These are phyloP conservation scores for Leccinum variabile DNA, from an alignment of 1,284 basidiomycete genomes.

Conservation along the genomic window DNA sequence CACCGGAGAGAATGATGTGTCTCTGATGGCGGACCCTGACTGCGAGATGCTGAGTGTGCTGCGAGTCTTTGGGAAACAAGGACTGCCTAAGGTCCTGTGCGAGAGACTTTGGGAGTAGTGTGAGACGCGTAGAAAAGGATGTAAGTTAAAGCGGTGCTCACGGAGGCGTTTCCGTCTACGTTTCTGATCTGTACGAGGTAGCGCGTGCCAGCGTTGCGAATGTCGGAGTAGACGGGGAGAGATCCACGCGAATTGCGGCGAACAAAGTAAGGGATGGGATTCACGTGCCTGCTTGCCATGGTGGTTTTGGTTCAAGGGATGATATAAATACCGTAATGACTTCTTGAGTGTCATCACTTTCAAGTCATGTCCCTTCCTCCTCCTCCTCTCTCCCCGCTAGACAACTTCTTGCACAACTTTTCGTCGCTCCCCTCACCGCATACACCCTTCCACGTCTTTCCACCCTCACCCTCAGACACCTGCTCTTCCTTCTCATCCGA, in stretches of 20 bases:
- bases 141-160: constrained; percentile 24
- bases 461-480: constrained; percentile 46
- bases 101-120: constrained; percentile 42
- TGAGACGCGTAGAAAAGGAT: background rate
- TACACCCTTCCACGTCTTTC: constrained; percentile 6
- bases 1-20: constrained; percentile 57
- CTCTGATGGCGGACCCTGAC: constrained; percentile 45
- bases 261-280: constrained; percentile 52
- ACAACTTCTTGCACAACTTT: constrained; percentile 19
- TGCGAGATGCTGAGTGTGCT: constrained; percentile 48
- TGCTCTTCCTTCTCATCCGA: constrained; percentile 27
- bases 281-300: constrained; percentile 19
- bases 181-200: constrained; percentile 50
- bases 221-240: constrained; percentile 71
- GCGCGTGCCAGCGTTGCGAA: constrained; percentile 61
- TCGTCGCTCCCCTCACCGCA: background rate
- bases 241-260: constrained; percentile 62
- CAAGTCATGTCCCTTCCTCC: background rate
- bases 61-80: constrained; percentile 47
- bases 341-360: too few species aligned
- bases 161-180: constrained; percentile 46
- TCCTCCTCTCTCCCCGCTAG: constrained; percentile 26
- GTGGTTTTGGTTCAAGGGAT: background rate
- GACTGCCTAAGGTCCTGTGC: constrained; percentile 49
- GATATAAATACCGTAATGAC: background rate